Evolutionary conservation across 495 filamentous ascomycete species (phyloP).

Genomic region (Haplographium delicatum): DNA sequence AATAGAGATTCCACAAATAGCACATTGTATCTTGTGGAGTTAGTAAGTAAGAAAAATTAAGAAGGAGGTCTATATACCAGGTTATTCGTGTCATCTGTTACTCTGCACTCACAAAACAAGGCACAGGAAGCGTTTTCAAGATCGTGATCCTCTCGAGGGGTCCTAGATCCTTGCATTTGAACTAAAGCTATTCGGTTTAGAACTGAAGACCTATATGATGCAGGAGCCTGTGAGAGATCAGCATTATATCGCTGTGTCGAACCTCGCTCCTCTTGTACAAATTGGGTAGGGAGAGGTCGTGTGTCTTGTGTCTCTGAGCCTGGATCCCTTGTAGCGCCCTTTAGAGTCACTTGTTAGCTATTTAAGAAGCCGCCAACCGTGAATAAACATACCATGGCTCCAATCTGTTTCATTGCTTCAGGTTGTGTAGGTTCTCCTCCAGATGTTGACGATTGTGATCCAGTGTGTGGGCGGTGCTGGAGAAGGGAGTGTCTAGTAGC

Average conservation of each 20-base stretch:
- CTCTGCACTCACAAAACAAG: conserved; percentile 15
- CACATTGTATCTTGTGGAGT: conserved; percentile 4
- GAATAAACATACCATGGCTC: conserved; percentile 4
- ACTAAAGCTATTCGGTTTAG: too few relatives aligned
- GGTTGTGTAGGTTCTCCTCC: not conserved
- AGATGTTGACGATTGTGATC: too few relatives aligned
- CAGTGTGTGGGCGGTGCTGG: too few relatives aligned
- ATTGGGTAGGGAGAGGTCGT: conserved; percentile 1
- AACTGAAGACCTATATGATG: too few relatives aligned
- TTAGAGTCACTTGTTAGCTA: not conserved
- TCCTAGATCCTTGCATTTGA: too few relatives aligned
- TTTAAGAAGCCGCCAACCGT: too few relatives aligned
- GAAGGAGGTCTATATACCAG: not conserved
- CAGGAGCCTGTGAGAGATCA: too few relatives aligned
- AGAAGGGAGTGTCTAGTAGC: too few relatives aligned
- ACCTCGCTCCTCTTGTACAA: not conserved
- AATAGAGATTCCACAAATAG: not conserved
- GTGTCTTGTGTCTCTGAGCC: conserved; percentile 13
- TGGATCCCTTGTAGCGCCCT: conserved; percentile 5
- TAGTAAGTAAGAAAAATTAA: not conserved
- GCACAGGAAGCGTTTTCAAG: not conserved
- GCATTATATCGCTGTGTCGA: too few relatives aligned
- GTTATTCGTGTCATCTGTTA: not conserved
- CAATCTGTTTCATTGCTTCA: not conserved
- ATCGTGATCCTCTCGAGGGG: not conserved